Base-by-base conservation (phyloP, 208 protist species). In the Tritrichomonas musculus region DNA sequence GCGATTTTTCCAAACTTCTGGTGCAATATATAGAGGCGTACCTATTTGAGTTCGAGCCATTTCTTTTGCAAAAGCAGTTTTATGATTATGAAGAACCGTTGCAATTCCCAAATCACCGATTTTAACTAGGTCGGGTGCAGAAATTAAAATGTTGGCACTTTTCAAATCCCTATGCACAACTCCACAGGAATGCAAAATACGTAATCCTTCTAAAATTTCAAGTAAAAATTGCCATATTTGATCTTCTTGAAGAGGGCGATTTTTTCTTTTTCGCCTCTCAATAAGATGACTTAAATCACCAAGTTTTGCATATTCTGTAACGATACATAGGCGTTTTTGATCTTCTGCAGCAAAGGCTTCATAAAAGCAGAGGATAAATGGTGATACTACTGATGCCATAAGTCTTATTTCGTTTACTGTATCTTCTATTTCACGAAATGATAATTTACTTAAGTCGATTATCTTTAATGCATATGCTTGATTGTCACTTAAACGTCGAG, bases 381-480 rank as follows among this genome's bases (percentile, higher is more conserved):
- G 94, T 92, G 95, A 94, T 25, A 50, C 92, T 1, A 97, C 41
- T 36, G 92, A 96, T 49, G 95, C 95, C 39, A 97, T 94, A 27
- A 97, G n/a, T 41, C 96, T 93, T 77, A 96, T 95, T 92, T 97
- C 96, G 80, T 96, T 97, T 25, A 96, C 93, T 27, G 95, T 93
- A 80, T 97, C 96, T 84, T 96, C 95, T 69, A 92, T 49, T 55
- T 95, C 77, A 55, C 72, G 60, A 47, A 39, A 53, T 14, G 27
- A 64, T 92, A 94, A 94, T n/a, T 88, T 11, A 9, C 88, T 55
- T 88, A 73, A 66, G 50, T 94, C 84, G 14, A 94, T 73, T 41
- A 93, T 93, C 65, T 94, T 94, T 65, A 94, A 84, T 36, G 93
- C 93, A 65, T 94, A 93, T 5, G 73, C 30, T 53, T 82, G 73